Percentiles rank a stretch among this genome's conserved stretches.
Evolutionary conservation across 2,329 filamentous ascomycete genomes (phyloP).

Genomic region (Fusarium sp.): DNA sequence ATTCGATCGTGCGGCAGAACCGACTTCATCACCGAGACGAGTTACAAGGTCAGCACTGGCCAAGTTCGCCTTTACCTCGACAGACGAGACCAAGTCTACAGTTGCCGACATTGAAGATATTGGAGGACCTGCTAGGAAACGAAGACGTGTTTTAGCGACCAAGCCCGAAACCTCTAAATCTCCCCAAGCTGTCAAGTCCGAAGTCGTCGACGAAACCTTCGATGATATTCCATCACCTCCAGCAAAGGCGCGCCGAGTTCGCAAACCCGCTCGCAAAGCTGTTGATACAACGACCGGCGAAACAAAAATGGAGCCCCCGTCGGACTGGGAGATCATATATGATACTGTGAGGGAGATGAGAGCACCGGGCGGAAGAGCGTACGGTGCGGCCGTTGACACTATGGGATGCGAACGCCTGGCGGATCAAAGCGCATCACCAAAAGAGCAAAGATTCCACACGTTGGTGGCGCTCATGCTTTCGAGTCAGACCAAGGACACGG

Average conservation of each 20-base stretch:
- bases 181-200: slow-evolving; percentile 55
- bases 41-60: slow-evolving; percentile 64
- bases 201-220: slow-evolving; percentile 51
- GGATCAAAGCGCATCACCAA: slow-evolving; percentile 61
- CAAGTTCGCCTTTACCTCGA: slow-evolving; percentile 59
- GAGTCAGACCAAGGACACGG: slow-evolving; percentile 93
- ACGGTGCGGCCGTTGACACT: slow-evolving; percentile 91
- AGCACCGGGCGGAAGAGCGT: slow-evolving; percentile 63
- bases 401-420: slow-evolving; percentile 93
- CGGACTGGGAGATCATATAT: slow-evolving; percentile 89
- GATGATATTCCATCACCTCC: slow-evolving; percentile 45
- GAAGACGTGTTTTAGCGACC: slow-evolving; percentile 43
- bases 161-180: slow-evolving; percentile 31
- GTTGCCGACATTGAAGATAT: slow-evolving; percentile 70
- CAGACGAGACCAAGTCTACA: slow-evolving; percentile 41
- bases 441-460: slow-evolving; percentile 83
- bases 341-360: slow-evolving; percentile 82
- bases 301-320: slow-evolving; percentile 68
- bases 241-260: slow-evolving; percentile 50
- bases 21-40: slow-evolving; percentile 57
- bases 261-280: slow-evolving; percentile 63
- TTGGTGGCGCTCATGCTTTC: slow-evolving; percentile 91
- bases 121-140: slow-evolving; percentile 53
- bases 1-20: slow-evolving; percentile 55
- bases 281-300: slow-evolving; percentile 58